A percentile compares a stretch with the other conserved stretches of the same genome.
These are phyloP conservation scores for Ceratocystis destructans DNA, from an alignment of 2,329 filamentous ascomycete species.

Conservation along the genomic window DNA sequence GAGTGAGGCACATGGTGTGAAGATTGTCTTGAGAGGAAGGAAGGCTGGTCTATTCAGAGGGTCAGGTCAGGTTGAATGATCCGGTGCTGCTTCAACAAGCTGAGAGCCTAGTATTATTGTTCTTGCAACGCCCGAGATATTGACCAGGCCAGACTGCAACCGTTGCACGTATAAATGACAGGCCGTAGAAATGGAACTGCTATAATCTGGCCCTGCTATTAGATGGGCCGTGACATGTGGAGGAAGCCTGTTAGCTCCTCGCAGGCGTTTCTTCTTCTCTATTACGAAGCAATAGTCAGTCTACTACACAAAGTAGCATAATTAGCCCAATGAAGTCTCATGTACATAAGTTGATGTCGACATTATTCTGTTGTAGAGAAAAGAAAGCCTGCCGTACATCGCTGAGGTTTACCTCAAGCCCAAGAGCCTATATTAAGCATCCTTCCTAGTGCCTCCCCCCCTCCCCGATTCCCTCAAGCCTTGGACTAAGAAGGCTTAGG, in stretches of 20 bases:
- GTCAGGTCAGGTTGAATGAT: background rate
- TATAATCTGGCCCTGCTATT: background rate
- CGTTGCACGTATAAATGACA: background rate
- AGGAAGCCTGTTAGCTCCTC: background rate
- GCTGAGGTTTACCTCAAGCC: background rate
- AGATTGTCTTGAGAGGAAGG: background rate
- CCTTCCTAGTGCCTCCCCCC: background rate
- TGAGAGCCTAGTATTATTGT: background rate
- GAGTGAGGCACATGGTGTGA: background rate
- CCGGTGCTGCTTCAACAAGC: background rate
- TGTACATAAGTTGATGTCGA: background rate
- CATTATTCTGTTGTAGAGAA: background rate
- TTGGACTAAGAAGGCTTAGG: background rate
- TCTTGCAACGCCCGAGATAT: background rate
- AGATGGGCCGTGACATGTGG: background rate
- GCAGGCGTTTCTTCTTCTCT: background rate
- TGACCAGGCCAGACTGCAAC: background rate
- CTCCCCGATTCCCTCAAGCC: background rate
- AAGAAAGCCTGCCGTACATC: background rate
- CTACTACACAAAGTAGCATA: background rate
- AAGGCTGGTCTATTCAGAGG: background rate
- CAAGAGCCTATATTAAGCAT: constrained; percentile 1
- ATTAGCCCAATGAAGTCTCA: background rate
- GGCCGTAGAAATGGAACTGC: background rate
- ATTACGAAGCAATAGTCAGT: background rate